Conservation (phyloP, 2,329 filamentous ascomycete species). For the Daldinia sp. region DNA sequence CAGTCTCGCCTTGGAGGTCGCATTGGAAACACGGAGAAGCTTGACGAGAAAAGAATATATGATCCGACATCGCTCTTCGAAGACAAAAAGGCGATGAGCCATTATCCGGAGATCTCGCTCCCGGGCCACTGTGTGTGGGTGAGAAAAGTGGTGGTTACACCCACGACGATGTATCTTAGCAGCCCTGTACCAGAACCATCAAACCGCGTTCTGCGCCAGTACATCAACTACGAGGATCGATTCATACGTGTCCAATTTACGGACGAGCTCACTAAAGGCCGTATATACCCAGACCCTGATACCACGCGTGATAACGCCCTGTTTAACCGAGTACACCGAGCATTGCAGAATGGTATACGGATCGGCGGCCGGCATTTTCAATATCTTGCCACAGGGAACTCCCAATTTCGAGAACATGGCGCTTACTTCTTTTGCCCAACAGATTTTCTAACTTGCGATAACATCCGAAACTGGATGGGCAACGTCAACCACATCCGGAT, state of each 20-base stretch:
- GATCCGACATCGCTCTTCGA: conserved; percentile 80
- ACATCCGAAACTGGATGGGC: conserved; percentile 90
- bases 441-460: conserved; percentile 73
- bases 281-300: conserved; percentile 67
- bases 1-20: conserved; percentile 54
- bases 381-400: conserved; percentile 95
- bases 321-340: conserved; percentile 78
- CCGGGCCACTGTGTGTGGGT: conserved; percentile 81
- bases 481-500: conserved; percentile 82
- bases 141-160: conserved; percentile 83
- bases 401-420: conserved; percentile 90
- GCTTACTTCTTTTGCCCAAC: conserved; percentile 92
- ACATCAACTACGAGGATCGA: conserved; percentile 74
- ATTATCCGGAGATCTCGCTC: conserved; percentile 63
- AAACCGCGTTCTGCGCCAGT: conserved; percentile 85
- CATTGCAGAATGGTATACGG: conserved; percentile 80
- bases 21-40: conserved; percentile 23
- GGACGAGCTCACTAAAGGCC: conserved; percentile 77
- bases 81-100: conserved; percentile 62
- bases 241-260: conserved; percentile 92
- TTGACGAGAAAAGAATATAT: conserved; percentile 68
- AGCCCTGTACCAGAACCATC: conserved; percentile 86
- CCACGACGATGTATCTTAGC: conserved; percentile 82
- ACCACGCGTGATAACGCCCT: conserved; percentile 73
- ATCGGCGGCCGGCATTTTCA: conserved; percentile 86